Evolutionary conservation across 106 monocot genomes (phyloP).

Genomic region (Allium fistulosum): DNA sequence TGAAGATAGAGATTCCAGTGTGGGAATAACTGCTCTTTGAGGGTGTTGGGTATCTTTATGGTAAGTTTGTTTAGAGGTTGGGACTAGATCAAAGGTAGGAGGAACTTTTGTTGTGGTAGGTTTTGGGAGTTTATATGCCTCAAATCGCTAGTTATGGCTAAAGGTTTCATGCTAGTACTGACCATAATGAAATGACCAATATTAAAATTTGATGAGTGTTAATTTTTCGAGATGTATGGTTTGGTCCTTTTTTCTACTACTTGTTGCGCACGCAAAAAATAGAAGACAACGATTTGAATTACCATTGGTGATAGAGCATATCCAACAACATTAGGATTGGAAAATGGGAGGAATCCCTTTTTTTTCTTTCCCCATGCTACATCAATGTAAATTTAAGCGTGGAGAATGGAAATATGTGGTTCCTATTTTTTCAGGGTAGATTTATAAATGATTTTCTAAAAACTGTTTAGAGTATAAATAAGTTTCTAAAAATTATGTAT

Average conservation of each 20-base stretch:
- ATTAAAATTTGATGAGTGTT: slow-evolving; percentile 39
- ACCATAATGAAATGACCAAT: slow-evolving; percentile 22
- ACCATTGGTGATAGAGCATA: not conserved
- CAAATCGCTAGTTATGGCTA: slow-evolving; percentile 59
- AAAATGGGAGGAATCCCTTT: too few relatives aligned
- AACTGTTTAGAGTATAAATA: too few relatives aligned
- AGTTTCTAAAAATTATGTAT: too few relatives aligned
- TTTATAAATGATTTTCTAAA: too few relatives aligned
- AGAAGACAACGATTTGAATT: slow-evolving; percentile 46
- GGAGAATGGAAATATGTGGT: too few relatives aligned
- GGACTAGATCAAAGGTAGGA: slow-evolving; percentile 37
- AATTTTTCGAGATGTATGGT: slow-evolving; percentile 76
- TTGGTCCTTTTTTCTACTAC: slow-evolving; percentile 69
- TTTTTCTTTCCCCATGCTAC: too few relatives aligned
- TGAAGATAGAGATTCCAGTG: slow-evolving; percentile 25
- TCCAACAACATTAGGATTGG: too few relatives aligned
- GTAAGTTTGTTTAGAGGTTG: slow-evolving; percentile 37
- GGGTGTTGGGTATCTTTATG: slow-evolving; percentile 30
- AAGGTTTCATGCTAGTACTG: slow-evolving; percentile 56
- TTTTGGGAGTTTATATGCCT: slow-evolving; percentile 92
- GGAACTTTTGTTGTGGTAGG: slow-evolving; percentile 23
- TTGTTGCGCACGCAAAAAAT: slow-evolving; percentile 41
- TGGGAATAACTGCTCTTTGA: slow-evolving; percentile 6
- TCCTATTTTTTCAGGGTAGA: too few relatives aligned
- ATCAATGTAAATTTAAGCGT: too few relatives aligned